These are phyloP conservation scores for Diversispora epigaea DNA, from an alignment of 192 early-diverging fungal genomes.

Conservation along the genomic window DNA sequence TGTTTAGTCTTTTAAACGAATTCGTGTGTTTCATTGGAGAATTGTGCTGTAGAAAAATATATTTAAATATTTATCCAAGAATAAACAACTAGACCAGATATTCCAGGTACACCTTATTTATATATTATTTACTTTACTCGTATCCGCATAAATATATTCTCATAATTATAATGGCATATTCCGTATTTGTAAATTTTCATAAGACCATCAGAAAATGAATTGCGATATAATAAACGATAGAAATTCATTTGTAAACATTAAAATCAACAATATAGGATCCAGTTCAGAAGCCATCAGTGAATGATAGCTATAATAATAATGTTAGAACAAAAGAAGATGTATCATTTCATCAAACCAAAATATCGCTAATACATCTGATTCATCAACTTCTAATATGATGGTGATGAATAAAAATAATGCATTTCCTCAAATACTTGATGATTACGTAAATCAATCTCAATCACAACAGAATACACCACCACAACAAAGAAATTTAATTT, in stretches of 20 bases:
- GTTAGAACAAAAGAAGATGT: background rate
- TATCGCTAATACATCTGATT: background rate
- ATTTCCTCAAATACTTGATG: background rate
- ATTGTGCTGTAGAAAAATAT: conserved; percentile 61
- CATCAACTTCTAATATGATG: background rate
- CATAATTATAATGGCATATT: too few relatives aligned
- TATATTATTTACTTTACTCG: too few relatives aligned
- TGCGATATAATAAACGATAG: background rate
- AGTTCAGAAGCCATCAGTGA: too few relatives aligned
- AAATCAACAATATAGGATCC: background rate
- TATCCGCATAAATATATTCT: too few relatives aligned
- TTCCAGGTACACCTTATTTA: conserved; percentile 41
- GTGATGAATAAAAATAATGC: background rate
- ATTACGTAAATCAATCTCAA: too few relatives aligned
- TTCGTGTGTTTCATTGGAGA: conserved; percentile 66
- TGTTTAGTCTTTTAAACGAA: conserved; percentile 63
- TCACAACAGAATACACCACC: too few relatives aligned
- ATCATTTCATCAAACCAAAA: background rate
- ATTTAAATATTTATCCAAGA: conserved; percentile 62
- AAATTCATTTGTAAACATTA: background rate
- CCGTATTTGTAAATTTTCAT: background rate
- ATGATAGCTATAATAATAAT: background rate
- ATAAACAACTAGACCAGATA: conserved; percentile 61
- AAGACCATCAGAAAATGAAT: background rate
- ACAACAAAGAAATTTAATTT: background rate